Evolutionary conservation across 2,329 filamentous ascomycete genomes (phyloP), one percentile per base, ranked within the genome.

Genomic region (Neofusicoccum kwambonambiense): DNA sequence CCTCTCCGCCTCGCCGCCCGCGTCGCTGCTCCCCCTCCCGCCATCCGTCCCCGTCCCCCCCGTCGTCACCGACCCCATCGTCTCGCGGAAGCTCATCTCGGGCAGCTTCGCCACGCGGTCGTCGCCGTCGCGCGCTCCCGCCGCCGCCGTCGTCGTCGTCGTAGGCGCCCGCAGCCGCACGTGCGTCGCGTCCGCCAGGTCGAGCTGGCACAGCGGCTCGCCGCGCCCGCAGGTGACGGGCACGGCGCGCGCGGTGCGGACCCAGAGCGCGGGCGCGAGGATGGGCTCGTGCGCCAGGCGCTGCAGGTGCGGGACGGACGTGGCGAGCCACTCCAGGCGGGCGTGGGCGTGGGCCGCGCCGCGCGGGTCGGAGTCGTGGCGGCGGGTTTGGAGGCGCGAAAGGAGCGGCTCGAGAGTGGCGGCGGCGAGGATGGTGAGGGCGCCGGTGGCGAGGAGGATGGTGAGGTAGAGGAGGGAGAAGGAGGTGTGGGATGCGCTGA

Each of bases 401-500:
- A 64, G 52, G 12, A 62, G 15, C 11, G 11, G 47, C 1, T 65
- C 65, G 17, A 69, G 45, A 2, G 58, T 35, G 5, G 42, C 17
- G 47, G 62, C 66, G 6, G 71, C 61, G 7, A 70, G 39, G 27
- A 73, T 69, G 39, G 71, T 50, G n/a, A 72, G n/a, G 11, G 60
- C 57, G 44, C 71, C 70, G 15, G 70, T 60, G 11, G 45, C 56
- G 8, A 73, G 66, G 3, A 70, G 70, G 6, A 72, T 64, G 8
- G 45, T 60, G 67, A 73, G 69, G 17, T 69, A 70, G 5, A 73
- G 65, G 15, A 72, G 65, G 34, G 62, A 68, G 39, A 73, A 64
- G 31, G 60, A 66, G 44, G 67, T 67, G 65, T 70, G 67, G n/a
- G 50, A 50, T 6, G 51, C 44, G 27, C 64, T 69, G n/a, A 63